Base-by-base conservation (phyloP, 2,329 filamentous ascomycete genomes). In the Zasmidium cellare region DNA sequence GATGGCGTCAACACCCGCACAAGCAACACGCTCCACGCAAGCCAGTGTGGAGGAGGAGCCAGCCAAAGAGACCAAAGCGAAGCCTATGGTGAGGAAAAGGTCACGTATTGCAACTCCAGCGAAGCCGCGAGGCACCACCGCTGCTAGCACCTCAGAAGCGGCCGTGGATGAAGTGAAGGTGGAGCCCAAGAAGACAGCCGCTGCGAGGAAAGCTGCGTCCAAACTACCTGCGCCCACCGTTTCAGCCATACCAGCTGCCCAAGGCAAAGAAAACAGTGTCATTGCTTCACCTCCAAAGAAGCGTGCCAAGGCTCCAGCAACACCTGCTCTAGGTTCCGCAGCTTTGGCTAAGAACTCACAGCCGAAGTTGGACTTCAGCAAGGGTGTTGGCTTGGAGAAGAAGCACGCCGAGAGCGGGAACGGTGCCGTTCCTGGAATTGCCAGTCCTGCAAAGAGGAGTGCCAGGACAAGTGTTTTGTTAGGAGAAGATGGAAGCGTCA, bases 31-130 rank as follows among this genome's bases (percentile, higher is more conserved):
- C 9, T 55, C 59, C 41, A 28, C 52, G n/a, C 23, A 19, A 31
- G 28, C 23, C 14, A 7, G 22, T n/a, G 35, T 14, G 28, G 20
- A 23, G 22, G 24, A 28, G n/a, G 38, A 51, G 31, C 51, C 56
- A 9, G 22, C 25, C 11, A 57, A 56, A 18, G 47, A 60, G 44
- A 41, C 51, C 11, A 58, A 60, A 31, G 59, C 58, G 3, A 41
- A 41, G 14, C 46, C 45, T 51, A 18, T 51, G 31, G 18, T 46
- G 54, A 44, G 35, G 14, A 72, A 67, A 46, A 65, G 69, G 12
- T 73, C 70, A 16, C 66, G 70, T 7, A 68, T 74, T 35, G 71
- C 71, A 6, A 74, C 72, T 12, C 71, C 72, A 23, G 72, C 70
- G 7, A 70, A 73, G 46, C 52, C 65, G 11, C 58, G 53, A 22